Conservation (phyloP, 2,329 filamentous ascomycete genomes). For the Beauveria medogensis region DNA sequence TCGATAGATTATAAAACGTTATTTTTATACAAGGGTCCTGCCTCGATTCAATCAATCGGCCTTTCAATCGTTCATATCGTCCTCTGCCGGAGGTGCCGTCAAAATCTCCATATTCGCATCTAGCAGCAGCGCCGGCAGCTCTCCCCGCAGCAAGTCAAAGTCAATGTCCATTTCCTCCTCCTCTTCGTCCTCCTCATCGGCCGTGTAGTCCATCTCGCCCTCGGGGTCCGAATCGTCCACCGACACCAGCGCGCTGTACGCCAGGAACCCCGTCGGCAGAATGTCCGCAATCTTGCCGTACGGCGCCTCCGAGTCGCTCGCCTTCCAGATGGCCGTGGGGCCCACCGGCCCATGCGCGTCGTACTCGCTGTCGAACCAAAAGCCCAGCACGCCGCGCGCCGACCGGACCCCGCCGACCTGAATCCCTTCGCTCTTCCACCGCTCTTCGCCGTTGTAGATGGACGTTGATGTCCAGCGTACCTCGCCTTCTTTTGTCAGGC, state of each 20-base stretch:
- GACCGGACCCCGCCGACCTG: conserved; percentile 62
- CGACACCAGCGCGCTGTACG: conserved; percentile 17
- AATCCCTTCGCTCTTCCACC: conserved; percentile 70
- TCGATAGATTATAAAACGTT: too few species aligned
- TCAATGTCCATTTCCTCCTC: conserved; percentile 20
- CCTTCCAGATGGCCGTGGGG: conserved; percentile 73
- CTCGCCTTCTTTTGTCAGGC: conserved; percentile 60
- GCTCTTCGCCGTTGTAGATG: conserved; percentile 54
- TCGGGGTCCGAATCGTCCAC: conserved; percentile 16
- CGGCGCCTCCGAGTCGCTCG: conserved; percentile 39
- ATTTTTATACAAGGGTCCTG: too few species aligned
- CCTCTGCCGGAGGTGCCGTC: conserved; percentile 4
- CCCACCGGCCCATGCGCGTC: conserved; percentile 62
- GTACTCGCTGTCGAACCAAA: conserved; percentile 42
- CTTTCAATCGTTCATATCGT: too few species aligned
- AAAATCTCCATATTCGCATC: conserved; percentile 18
- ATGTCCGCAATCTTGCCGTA: conserved; percentile 21
- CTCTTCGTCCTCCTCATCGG: conserved; percentile 23
- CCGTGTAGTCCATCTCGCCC: conserved; percentile 20
- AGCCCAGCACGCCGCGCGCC: conserved; percentile 47
- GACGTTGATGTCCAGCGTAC: conserved; percentile 67
- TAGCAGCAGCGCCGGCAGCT: conserved; percentile 19
- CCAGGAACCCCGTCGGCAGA: conserved; percentile 23
- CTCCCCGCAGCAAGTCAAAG: conserved; percentile 17
- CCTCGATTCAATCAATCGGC: too few species aligned